Conservation (phyloP, 1,284 basidiomycete species). For the Polyporus tsugae region DNA sequence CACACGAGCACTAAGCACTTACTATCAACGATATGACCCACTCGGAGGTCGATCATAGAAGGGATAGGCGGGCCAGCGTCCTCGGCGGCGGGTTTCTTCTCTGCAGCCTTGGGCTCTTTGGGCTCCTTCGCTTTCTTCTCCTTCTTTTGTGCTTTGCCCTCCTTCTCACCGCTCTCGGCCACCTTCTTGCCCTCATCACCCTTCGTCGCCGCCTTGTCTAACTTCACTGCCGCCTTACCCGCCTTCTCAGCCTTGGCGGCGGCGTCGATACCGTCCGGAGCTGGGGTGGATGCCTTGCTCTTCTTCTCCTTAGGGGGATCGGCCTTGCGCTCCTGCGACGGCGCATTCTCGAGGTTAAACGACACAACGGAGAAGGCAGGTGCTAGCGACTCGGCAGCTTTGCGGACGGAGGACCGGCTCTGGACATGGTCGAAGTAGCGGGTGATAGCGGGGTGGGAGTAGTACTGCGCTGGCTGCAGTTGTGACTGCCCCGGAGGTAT, state of each 20-base stretch:
- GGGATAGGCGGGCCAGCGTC: slow-evolving; percentile 82
- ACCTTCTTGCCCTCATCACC: slow-evolving; percentile 39
- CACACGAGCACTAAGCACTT: slow-evolving; percentile 47
- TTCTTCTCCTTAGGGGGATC: slow-evolving; percentile 85
- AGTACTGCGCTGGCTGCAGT: slow-evolving; percentile 72
- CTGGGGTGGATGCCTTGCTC: slow-evolving; percentile 59
- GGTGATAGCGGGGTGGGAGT: slow-evolving; percentile 80
- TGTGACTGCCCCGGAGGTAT: slow-evolving; percentile 58
- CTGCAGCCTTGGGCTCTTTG: slow-evolving; percentile 41
- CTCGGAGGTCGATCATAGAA: slow-evolving; percentile 94
- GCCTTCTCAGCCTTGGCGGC: slow-evolving; percentile 40
- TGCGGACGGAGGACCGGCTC: slow-evolving; percentile 65
- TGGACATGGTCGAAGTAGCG: slow-evolving; percentile 97
- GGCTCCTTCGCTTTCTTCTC: slow-evolving; percentile 63
- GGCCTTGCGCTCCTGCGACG: slow-evolving; percentile 75
- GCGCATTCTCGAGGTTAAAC: slow-evolving; percentile 82
- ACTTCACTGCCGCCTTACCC: slow-evolving; percentile 35
- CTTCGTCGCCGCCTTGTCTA: slow-evolving; percentile 39
- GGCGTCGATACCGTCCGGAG: slow-evolving; percentile 37
- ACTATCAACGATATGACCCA: slow-evolving; percentile 92
- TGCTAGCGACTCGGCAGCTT: slow-evolving; percentile 58
- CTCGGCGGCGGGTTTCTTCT: slow-evolving; percentile 52
- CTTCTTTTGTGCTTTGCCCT: slow-evolving; percentile 47
- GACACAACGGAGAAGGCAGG: slow-evolving; percentile 68
- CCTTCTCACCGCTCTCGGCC: slow-evolving; percentile 38